Percentiles rank a stretch among this genome's conserved stretches.
Evolutionary conservation across 1,284 basidiomycete genomes (phyloP).

Genomic region (Heterobasidion annosum): DNA sequence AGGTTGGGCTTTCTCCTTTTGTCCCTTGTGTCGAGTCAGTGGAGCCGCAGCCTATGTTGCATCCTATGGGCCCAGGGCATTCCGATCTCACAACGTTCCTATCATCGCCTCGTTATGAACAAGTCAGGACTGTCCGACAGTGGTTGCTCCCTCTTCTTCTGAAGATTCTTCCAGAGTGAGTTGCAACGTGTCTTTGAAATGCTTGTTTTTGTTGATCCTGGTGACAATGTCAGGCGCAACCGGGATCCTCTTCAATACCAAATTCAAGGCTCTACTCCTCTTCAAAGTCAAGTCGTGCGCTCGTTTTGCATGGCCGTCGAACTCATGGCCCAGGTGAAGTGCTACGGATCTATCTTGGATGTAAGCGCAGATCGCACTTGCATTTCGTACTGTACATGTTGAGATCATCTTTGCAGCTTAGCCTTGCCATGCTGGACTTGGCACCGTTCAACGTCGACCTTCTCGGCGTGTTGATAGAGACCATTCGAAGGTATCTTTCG

Average conservation of each 20-base stretch:
- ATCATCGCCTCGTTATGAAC: slow-evolving; percentile 56
- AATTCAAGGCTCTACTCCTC: slow-evolving; percentile 7
- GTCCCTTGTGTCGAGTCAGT: slow-evolving; percentile 16
- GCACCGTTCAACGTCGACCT: slow-evolving; percentile 36
- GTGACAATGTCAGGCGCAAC: not conserved
- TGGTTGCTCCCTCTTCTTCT: slow-evolving; percentile 65
- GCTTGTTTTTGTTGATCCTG: not conserved
- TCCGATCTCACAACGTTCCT: slow-evolving; percentile 34
- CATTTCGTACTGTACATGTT: not conserved
- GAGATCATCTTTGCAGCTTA: slow-evolving; percentile 35
- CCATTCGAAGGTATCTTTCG: slow-evolving; percentile 53
- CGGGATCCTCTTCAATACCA: slow-evolving; percentile 4
- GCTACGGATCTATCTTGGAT: slow-evolving; percentile 59
- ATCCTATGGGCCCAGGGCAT: slow-evolving; percentile 31
- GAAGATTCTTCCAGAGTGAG: slow-evolving; percentile 40
- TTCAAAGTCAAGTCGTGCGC: slow-evolving; percentile 24
- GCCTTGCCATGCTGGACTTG: slow-evolving; percentile 44
- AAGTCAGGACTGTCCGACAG: slow-evolving; percentile 52
- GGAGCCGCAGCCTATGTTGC: slow-evolving; percentile 15
- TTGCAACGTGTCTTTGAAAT: not conserved
- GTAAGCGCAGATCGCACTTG: slow-evolving; percentile 26
- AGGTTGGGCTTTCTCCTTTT: not conserved
- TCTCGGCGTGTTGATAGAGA: slow-evolving; percentile 52
- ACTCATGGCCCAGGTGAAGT: slow-evolving; percentile 50
- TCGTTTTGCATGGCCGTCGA: slow-evolving; percentile 52